Conservation (phyloP, 2,329 filamentous ascomycete genomes). For the Xylaria sp. region DNA sequence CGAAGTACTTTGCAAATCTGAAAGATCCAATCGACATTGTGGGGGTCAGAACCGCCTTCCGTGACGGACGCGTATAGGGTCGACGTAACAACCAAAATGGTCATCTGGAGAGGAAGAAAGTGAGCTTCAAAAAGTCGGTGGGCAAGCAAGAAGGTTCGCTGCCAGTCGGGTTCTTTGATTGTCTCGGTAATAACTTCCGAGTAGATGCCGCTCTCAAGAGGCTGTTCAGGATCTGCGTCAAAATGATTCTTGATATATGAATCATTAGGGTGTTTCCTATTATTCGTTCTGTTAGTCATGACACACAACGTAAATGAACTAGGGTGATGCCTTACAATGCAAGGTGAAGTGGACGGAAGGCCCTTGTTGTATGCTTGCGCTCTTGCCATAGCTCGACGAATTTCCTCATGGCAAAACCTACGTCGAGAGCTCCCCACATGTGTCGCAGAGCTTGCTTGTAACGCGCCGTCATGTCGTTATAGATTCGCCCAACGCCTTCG, state of each 20-base stretch:
- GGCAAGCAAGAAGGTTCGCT: slow-evolving; percentile 67
- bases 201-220: slow-evolving; percentile 63
- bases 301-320: not conserved
- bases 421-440: slow-evolving; percentile 81
- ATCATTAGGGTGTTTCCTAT: slow-evolving; percentile 57
- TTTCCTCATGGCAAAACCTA: slow-evolving; percentile 71
- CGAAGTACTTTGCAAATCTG: slow-evolving; percentile 69
- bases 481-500: slow-evolving; percentile 63
- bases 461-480: slow-evolving; percentile 70
- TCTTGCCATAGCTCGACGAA: slow-evolving; percentile 67
- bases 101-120: slow-evolving; percentile 75
- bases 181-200: slow-evolving; percentile 65
- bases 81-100: slow-evolving; percentile 71
- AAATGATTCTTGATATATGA: slow-evolving; percentile 61
- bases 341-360: slow-evolving; percentile 67
- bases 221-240: slow-evolving; percentile 54
- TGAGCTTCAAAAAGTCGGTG: slow-evolving; percentile 80
- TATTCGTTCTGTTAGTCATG: slow-evolving; percentile 37
- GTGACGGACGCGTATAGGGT: slow-evolving; percentile 68
- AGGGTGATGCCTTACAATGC: slow-evolving; percentile 52
- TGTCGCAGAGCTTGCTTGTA: slow-evolving; percentile 79
- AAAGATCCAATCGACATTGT: slow-evolving; percentile 69
- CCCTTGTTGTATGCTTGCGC: slow-evolving; percentile 65
- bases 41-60: slow-evolving; percentile 61
- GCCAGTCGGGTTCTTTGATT: slow-evolving; percentile 64